A percentile compares a stretch with the other conserved stretches of the same genome.
Evolutionary conservation across 495 filamentous ascomycete species (phyloP).

Genomic region (Massariosphaeria phaeospora): DNA sequence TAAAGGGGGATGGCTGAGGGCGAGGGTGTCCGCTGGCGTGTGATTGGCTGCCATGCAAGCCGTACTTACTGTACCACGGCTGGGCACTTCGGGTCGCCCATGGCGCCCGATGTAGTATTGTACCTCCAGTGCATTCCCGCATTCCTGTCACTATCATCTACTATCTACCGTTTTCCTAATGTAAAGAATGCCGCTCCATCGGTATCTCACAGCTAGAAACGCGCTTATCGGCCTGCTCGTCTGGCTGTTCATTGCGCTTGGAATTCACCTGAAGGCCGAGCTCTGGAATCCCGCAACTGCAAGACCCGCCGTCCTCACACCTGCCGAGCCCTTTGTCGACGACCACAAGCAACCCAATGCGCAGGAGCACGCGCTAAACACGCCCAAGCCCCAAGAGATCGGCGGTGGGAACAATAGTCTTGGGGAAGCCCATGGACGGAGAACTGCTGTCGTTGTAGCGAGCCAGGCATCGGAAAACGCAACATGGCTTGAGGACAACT

Average conservation of each 20-base stretch:
- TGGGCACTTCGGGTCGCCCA: too few relatives aligned
- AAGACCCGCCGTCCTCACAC: background rate
- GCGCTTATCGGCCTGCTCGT: conserved; percentile 15
- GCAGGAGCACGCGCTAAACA: background rate
- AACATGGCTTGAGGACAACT: conserved; percentile 31
- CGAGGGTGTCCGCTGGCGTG: too few relatives aligned
- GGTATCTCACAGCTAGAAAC: conserved; percentile 15
- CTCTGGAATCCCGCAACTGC: conserved; percentile 7
- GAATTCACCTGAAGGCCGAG: conserved; percentile 25
- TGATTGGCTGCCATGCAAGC: background rate
- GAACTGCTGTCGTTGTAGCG: conserved; percentile 31
- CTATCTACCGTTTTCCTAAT: background rate
- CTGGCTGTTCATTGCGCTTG: conserved; percentile 17
- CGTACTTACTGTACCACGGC: background rate
- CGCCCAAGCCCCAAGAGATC: background rate
- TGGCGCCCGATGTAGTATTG: background rate
- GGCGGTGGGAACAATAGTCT: background rate
- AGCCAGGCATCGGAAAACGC: conserved; percentile 25
- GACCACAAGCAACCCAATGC: background rate
- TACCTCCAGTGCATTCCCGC: background rate
- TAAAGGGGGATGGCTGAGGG: too few relatives aligned
- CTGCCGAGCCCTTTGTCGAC: background rate
- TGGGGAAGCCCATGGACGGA: background rate
- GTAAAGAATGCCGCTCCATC: conserved; percentile 11
- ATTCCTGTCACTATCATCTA: background rate